Conservation (phyloP, 192 early-diverging fungal genomes). For the Pilaira anomala region DNA sequence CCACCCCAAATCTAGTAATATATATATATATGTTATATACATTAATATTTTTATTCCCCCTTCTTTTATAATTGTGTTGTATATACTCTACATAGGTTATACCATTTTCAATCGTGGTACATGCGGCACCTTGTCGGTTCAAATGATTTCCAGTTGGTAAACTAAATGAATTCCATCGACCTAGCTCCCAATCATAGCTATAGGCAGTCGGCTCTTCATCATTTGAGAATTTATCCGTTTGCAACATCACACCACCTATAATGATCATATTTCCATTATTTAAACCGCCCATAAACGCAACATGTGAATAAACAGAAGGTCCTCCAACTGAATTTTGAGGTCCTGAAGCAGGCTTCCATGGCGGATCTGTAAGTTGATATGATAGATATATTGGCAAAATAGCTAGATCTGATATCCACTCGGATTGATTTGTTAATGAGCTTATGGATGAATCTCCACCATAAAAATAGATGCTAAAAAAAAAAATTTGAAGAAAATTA, state of each 20-base stretch:
- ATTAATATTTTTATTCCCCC: no score
- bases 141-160: constrained; percentile 19
- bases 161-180: constrained; percentile 27
- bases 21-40: constrained; percentile 2
- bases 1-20: constrained; percentile 32
- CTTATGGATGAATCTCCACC: constrained; percentile 29
- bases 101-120: constrained; percentile 9
- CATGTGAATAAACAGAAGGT: constrained; percentile 30
- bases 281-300: constrained; percentile 18
- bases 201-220: constrained; percentile 13
- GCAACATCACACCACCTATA: constrained; percentile 23
- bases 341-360: constrained; percentile 28
- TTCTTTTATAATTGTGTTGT: background rate
- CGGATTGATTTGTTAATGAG: constrained; percentile 17
- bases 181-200: constrained; percentile 21
- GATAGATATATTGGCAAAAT: constrained; percentile 18
- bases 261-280: constrained; percentile 22
- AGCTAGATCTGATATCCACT: constrained; percentile 33
- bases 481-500: background rate
- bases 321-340: constrained; percentile 27
- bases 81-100: constrained; percentile 30
- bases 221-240: background rate
- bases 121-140: constrained; percentile 27
- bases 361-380: constrained; percentile 19
- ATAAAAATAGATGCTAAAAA: constrained; percentile 31